Evolutionary conservation across 805 yeast genomes (phyloP), one percentile per base, ranked within the genome.

Genomic region (Kodamaea jinghongensis): DNA sequence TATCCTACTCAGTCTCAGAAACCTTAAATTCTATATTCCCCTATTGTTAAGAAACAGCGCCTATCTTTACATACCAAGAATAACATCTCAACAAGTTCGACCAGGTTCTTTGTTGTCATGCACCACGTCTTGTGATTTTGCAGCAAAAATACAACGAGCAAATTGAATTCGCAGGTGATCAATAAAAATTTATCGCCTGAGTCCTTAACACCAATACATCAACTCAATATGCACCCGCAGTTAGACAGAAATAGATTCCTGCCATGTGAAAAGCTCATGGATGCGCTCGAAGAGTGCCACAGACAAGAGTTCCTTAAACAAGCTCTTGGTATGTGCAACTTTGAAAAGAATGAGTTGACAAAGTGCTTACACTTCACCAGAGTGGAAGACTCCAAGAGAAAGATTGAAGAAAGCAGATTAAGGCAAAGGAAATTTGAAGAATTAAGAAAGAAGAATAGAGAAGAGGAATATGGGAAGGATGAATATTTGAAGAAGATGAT

Each of bases 261-360:
- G 34, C 61, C 84, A 13, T 91, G 99, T 61, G 79, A 76, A 38
- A 86, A 83, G 45, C 73, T 88, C 29, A 88, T 93, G 59, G 81
- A 83, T 45, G 96, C 95, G 0, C 74, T 91, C 4, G 96, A 91
- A 52, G 83, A 86, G 56, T 91, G 99, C 58, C 96, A 90, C 54
- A 73, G 78, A 43, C 73, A 73, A 39, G 83, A 81, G 40, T 83
- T 81, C 49, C 50, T 84, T 44, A 73, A 77, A 48, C 78, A 85
- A 57, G 81, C 86, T 6, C 67, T 87, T 49, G 98, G 98, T 17
- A 70, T 77, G 43, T 91, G 99, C 65, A 87, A 88, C 61, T 79
- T 81, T 38, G 82, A 84, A 52, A 89, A 89, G 54, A 86, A 84
- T 46, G 90, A 85, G 37, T 71, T 93, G 38, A 65, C 83, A 26